Evolutionary conservation across 208 protist species (phyloP).

Genomic region (Trypanosoma brucei): DNA sequence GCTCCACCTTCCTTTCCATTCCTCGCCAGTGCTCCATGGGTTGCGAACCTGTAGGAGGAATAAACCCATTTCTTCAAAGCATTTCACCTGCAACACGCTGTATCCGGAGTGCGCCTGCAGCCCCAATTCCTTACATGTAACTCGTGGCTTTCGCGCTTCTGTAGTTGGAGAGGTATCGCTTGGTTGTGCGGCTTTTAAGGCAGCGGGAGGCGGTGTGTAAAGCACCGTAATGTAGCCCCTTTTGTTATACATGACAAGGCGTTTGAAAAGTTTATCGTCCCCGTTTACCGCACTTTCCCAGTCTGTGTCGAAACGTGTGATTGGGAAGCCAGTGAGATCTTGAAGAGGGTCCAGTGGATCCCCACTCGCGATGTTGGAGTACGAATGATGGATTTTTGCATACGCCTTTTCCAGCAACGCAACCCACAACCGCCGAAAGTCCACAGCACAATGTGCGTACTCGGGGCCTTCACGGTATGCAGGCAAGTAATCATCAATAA

Average conservation of each 20-base stretch:
- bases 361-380: conserved; percentile 75
- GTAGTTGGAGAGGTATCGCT: conserved; percentile 31
- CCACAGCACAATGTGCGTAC: conserved; percentile 50
- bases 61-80: conserved; percentile 56
- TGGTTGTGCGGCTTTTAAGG: conserved; percentile 29
- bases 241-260: conserved; percentile 40
- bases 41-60: conserved; percentile 69
- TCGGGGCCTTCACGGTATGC: conserved; percentile 48
- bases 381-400: conserved; percentile 79
- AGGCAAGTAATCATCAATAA: conserved; percentile 81
- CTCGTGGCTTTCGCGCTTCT: conserved; percentile 27
- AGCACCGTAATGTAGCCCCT: conserved; percentile 57
- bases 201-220: conserved; percentile 48
- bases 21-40: conserved; percentile 60
- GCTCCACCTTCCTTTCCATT: conserved; percentile 67
- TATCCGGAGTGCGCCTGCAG: conserved; percentile 66
- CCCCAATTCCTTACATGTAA: conserved; percentile 52
- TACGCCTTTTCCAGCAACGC: conserved; percentile 83
- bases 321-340: conserved; percentile 76
- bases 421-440: conserved; percentile 81
- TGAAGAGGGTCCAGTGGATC: conserved; percentile 65
- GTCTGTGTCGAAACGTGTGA: conserved; percentile 55
- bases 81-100: conserved; percentile 38
- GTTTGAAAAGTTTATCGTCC: conserved; percentile 51
- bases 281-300: conserved; percentile 40